Evolutionary conservation across 2,329 filamentous ascomycete species (phyloP).

Genomic region (Epichloe typhina): DNA sequence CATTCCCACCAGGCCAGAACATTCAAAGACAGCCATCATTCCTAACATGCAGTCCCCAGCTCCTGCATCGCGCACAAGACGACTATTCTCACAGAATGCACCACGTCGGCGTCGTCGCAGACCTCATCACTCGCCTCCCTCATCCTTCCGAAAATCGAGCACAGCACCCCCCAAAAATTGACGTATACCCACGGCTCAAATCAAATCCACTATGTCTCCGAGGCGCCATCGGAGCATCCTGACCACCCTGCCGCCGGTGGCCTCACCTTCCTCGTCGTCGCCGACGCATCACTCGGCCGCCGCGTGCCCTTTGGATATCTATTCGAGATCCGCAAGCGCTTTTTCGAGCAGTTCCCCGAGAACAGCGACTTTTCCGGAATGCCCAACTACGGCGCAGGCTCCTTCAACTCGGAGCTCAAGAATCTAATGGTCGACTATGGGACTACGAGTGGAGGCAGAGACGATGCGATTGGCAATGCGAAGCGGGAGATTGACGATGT

Average conservation of each 20-base stretch:
- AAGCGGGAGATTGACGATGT: slow-evolving; percentile 88
- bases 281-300: slow-evolving; percentile 66
- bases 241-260: slow-evolving; percentile 54
- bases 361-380: slow-evolving; percentile 61
- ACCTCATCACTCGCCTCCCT: slow-evolving; percentile 81
- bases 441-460: slow-evolving; percentile 57
- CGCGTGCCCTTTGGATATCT: slow-evolving; percentile 90
- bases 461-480: slow-evolving; percentile 73
- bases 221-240: slow-evolving; percentile 57
- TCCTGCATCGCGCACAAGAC: slow-evolving; percentile 88
- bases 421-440: slow-evolving; percentile 73
- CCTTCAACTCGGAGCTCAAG: slow-evolving; percentile 72
- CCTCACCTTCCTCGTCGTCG: slow-evolving; percentile 84
- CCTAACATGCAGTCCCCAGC: slow-evolving; percentile 20
- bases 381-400: slow-evolving; percentile 79
- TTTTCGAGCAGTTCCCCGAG: slow-evolving; percentile 56
- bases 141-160: slow-evolving; percentile 89
- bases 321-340: slow-evolving; percentile 78
- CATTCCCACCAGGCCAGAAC: neutral
- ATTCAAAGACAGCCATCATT: neutral
- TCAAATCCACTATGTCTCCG: slow-evolving; percentile 92
- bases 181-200: slow-evolving; percentile 87
- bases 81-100: slow-evolving; percentile 89
- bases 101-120: slow-evolving; percentile 67
- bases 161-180: slow-evolving; percentile 67